A percentile compares a stretch with the other conserved stretches of the same genome.
Conservation (phyloP, 208 protist species). For the Herpetomonas samuelpessoai region DNA sequence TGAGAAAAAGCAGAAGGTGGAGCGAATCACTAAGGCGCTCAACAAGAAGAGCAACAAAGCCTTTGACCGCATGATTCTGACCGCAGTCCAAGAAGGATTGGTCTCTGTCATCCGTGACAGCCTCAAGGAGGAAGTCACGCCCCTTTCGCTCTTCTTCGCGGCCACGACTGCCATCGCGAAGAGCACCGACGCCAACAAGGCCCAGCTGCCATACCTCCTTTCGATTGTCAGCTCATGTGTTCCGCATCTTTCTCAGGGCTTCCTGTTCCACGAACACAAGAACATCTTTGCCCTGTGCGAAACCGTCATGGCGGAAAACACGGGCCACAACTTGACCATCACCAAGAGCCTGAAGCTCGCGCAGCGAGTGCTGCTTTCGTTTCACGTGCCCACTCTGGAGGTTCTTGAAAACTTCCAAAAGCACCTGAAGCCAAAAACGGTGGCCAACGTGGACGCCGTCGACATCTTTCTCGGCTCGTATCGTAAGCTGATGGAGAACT, state of each 20-base stretch:
- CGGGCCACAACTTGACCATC: slow-evolving; percentile 49
- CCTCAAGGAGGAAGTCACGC: slow-evolving; percentile 60
- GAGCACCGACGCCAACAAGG: slow-evolving; percentile 43
- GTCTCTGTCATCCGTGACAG: slow-evolving; percentile 50
- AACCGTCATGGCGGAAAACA: slow-evolving; percentile 72
- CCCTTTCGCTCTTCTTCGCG: slow-evolving; percentile 80
- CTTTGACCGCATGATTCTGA: slow-evolving; percentile 62
- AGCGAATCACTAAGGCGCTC: slow-evolving; percentile 45
- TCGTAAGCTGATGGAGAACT: slow-evolving; percentile 78
- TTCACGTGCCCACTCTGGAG: slow-evolving; percentile 53
- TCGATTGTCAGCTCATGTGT: slow-evolving; percentile 74
- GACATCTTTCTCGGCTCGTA: slow-evolving; percentile 68
- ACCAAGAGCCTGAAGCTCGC: slow-evolving; percentile 75
- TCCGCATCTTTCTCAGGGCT: slow-evolving; percentile 61
- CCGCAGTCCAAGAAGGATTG: slow-evolving; percentile 74
- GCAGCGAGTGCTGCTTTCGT: slow-evolving; percentile 53
- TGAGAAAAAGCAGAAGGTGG: slow-evolving; percentile 36
- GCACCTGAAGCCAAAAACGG: slow-evolving; percentile 72
- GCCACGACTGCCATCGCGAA: slow-evolving; percentile 62
- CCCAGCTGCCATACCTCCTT: slow-evolving; percentile 79
- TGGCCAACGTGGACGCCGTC: slow-evolving; percentile 56
- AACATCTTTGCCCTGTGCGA: slow-evolving; percentile 50
- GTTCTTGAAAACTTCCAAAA: slow-evolving; percentile 30
- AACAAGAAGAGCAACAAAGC: slow-evolving; percentile 77
- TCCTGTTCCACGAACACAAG: slow-evolving; percentile 55